phyloP scores from a whole-genome alignment of 2,329 filamentous ascomycete genomes.

The Trichophyton mentagrophytes region DNA sequence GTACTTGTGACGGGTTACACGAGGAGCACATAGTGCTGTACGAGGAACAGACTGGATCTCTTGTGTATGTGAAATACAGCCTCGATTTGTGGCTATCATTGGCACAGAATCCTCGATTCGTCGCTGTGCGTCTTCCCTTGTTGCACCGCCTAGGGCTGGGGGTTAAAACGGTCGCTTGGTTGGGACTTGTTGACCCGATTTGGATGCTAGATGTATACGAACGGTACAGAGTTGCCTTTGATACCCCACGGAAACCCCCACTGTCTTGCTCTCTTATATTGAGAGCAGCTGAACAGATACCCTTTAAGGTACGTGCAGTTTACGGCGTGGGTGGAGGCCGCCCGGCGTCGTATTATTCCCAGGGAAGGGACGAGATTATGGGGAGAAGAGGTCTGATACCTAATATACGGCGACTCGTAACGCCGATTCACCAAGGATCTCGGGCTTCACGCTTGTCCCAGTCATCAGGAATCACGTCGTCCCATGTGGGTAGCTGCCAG shows the following conservation, averaged over 20 bases:
- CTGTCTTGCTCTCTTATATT: background rate
- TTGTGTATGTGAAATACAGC: background rate
- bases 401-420: background rate
- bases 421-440: background rate
- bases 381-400: background rate
- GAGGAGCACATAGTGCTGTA: background rate
- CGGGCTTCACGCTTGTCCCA: background rate
- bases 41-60: background rate
- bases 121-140: background rate
- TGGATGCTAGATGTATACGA: background rate
- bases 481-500: background rate
- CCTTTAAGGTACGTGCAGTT: background rate
- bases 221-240: background rate
- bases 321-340: background rate
- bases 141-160: background rate
- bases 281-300: background rate
- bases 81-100: background rate
- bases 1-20: background rate
- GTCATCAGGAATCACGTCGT: background rate
- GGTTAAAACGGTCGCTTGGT: background rate
- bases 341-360: background rate
- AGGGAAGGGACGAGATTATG: no score
- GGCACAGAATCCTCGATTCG: background rate
- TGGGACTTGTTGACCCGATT: background rate
- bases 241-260: background rate